These are phyloP conservation scores for Rauvolfia tetraphylla DNA, from an alignment of 257 asterid genomes.

Conservation along the genomic window DNA sequence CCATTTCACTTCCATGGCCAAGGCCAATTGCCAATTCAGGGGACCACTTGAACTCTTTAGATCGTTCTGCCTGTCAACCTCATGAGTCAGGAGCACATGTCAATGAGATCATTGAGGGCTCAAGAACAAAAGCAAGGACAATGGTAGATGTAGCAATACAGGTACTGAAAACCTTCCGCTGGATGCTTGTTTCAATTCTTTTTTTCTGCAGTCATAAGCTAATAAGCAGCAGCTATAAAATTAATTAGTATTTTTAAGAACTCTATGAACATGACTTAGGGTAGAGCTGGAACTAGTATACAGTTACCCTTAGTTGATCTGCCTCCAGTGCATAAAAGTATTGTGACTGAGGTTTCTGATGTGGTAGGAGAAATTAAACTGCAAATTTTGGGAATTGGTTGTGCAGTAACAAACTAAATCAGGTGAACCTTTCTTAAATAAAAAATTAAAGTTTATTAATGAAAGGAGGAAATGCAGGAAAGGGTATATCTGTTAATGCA, in stretches of 20 bases:
- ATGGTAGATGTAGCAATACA: slow-evolving; percentile 87
- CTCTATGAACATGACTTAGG: not conserved
- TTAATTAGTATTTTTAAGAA: not conserved
- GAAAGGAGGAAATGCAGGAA: not conserved
- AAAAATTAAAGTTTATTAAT: too few relatives aligned
- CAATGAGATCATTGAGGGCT: slow-evolving; percentile 72
- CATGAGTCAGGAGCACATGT: slow-evolving; percentile 58
- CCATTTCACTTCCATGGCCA: slow-evolving; percentile 37
- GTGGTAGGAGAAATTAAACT: not conserved
- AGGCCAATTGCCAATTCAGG: slow-evolving; percentile 36
- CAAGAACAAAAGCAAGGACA: slow-evolving; percentile 66
- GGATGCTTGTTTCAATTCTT: not conserved
- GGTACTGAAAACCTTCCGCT: slow-evolving; percentile 32
- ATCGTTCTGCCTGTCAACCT: slow-evolving; percentile 42
- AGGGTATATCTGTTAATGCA: not conserved
- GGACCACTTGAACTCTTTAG: slow-evolving; percentile 44
- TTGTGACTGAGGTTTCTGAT: not conserved
- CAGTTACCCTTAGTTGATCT: not conserved
- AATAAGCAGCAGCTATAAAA: not conserved
- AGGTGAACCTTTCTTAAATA: not conserved
- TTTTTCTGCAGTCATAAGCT: not conserved
- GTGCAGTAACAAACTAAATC: not conserved
- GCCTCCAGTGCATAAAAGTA: not conserved
- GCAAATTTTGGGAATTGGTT: not conserved
- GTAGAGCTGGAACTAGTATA: not conserved